These are phyloP conservation scores for Pichia ethanolica DNA, from an alignment of 805 yeast species.

Conservation along the genomic window DNA sequence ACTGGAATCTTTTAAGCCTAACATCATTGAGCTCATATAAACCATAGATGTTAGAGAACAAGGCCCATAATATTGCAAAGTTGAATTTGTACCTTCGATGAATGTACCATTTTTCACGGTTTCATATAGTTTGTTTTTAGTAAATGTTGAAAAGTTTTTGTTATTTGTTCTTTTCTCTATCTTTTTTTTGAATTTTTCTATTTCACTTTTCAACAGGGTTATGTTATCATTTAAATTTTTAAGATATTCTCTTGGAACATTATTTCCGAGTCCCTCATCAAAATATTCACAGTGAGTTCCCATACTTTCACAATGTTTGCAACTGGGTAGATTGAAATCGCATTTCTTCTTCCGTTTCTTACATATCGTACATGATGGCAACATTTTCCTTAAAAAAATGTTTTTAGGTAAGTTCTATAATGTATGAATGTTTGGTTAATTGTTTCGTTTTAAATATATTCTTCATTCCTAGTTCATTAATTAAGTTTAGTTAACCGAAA, in stretches of 20 bases:
- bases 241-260: constrained; percentile 12
- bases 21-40: constrained; percentile 9
- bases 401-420: no score
- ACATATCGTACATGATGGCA: constrained; percentile 15
- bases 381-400: constrained; percentile 3
- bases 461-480: no score
- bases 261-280: constrained; percentile 16
- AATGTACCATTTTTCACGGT: constrained; percentile 11
- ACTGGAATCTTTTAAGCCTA: not conserved
- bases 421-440: no score
- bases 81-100: constrained; percentile 10
- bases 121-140: constrained; percentile 1
- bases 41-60: constrained; percentile 12
- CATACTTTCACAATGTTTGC: constrained; percentile 13
- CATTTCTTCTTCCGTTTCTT: constrained; percentile 17
- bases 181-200: constrained; percentile 10
- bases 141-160: not conserved
- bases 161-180: constrained; percentile 5
- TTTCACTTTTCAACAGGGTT: constrained; percentile 11
- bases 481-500: no score
- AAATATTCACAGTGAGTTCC: constrained; percentile 16
- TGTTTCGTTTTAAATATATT: no score
- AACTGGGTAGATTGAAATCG: constrained; percentile 16
- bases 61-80: constrained; percentile 16
- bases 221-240: constrained; percentile 14